A percentile compares a stretch with the other conserved stretches of the same genome.
Conservation (phyloP, 441 rosid species). For the Erysimum pusillum region DNA sequence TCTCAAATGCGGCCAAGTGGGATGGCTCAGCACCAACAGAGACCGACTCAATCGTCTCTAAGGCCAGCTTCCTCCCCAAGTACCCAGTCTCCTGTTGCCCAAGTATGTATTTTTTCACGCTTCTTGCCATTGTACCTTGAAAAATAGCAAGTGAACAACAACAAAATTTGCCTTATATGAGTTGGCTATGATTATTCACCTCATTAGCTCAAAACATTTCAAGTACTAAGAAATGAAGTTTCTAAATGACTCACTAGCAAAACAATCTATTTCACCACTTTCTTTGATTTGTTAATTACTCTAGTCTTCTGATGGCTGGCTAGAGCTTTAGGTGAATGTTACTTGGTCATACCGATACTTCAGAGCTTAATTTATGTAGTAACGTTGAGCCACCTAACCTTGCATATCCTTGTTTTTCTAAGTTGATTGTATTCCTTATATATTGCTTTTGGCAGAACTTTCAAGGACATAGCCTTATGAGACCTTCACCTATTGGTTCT, state of each 20-base stretch:
- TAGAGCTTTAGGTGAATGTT: too few relatives aligned
- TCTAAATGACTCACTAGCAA: too few relatives aligned
- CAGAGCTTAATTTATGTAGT: too few relatives aligned
- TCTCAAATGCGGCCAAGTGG: constrained; percentile 80
- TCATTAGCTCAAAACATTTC: too few relatives aligned
- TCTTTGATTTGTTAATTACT: too few relatives aligned
- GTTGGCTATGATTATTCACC: too few relatives aligned
- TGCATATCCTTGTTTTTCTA: too few relatives aligned
- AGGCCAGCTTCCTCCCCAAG: constrained; percentile 67
- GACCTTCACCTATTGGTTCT: constrained; percentile 62
- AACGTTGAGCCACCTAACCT: too few relatives aligned
- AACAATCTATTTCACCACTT: too few relatives aligned
- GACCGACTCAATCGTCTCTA: constrained; percentile 70
- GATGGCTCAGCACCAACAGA: constrained; percentile 75
- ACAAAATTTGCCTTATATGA: background rate
- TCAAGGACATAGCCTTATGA: constrained; percentile 75
- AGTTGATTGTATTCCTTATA: background rate
- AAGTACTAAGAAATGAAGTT: too few relatives aligned
- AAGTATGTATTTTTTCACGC: constrained; percentile 55
- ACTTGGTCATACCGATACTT: too few relatives aligned
- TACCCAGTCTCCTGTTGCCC: constrained; percentile 65
- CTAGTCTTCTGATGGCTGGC: too few relatives aligned
- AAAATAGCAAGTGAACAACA: background rate
- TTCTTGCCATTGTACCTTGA: constrained; percentile 10
- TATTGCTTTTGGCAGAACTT: constrained; percentile 57